A percentile compares a stretch with the other conserved stretches of the same genome.
Evolutionary conservation across 2,329 filamentous ascomycete species (phyloP).

Genomic region (Beauveria caledonica): DNA sequence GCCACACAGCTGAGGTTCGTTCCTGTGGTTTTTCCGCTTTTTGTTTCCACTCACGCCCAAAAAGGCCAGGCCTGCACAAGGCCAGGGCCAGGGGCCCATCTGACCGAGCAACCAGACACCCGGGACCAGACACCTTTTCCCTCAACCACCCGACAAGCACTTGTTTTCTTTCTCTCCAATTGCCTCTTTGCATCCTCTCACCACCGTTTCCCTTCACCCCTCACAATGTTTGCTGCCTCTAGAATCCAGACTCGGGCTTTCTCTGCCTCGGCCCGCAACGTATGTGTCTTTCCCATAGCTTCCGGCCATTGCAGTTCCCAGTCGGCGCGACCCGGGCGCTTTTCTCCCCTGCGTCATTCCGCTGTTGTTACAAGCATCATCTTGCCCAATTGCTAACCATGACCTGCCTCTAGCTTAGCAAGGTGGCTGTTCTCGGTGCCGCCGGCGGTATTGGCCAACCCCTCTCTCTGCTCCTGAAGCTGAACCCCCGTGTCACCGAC

Average conservation of each 20-base stretch:
- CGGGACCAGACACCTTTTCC: constrained; percentile 5
- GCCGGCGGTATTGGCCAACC: constrained; percentile 98
- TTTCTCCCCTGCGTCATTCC: background rate
- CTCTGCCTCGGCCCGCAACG: constrained; percentile 70
- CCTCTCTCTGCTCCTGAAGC: constrained; percentile 94
- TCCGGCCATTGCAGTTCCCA: background rate
- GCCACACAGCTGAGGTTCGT: constrained; percentile 6
- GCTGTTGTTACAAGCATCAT: background rate
- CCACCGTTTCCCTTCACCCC: constrained; percentile 8
- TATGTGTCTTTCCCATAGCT: constrained; percentile 34
- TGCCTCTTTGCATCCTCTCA: constrained; percentile 15
- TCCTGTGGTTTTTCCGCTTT: constrained; percentile 5
- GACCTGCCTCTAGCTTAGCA: constrained; percentile 62
- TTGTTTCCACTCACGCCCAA: background rate
- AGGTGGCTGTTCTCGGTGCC: constrained; percentile 95
- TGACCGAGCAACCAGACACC: constrained; percentile 4
- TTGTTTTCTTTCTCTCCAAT: constrained; percentile 4
- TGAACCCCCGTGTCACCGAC: constrained; percentile 89
- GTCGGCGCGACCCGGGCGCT: constrained; percentile 10
- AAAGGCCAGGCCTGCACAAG: background rate
- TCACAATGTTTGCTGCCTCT: constrained; percentile 65
- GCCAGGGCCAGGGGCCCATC: background rate
- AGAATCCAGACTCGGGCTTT: constrained; percentile 70
- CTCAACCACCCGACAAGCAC: constrained; percentile 5
- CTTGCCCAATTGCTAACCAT: constrained; percentile 17